Evolutionary conservation across 495 filamentous ascomycete genomes (phyloP), one percentile per base, ranked within the genome.

Genomic region (Penicillium fimorum): DNA sequence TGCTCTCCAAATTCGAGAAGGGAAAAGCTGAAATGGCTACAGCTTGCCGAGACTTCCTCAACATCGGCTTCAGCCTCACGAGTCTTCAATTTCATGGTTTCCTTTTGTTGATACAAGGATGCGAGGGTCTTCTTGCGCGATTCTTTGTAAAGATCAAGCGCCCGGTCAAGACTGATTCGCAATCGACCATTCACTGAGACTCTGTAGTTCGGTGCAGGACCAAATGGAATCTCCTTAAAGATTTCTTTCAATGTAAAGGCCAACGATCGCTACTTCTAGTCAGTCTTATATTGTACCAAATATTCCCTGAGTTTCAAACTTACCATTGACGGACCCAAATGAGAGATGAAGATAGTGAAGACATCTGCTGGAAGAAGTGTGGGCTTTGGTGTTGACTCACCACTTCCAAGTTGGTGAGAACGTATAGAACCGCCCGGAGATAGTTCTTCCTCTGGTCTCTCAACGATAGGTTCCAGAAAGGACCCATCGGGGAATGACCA

Each of bases 1-100:
- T 96, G 91, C 65, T 96, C 88, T 0, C 91, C 92, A 69, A 97
- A 91, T 58, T 91, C 87, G 53, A 92, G 80, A 25, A 98, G 76
- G 18, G 89, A 92, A 63, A 91, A 96, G 65, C 87, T 90, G 67
- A 97, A 98, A 66, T 97, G 91, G 3, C 93, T 92, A 64, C 94
- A 98, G 43, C 90, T 93, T 5, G 94, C 94, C 30, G 92, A 90
- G 9, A 97, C 91, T 70, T 98, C 94, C 68, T 98, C 94, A 47
- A 96, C 88, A 65, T 96, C 94, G 6, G 94, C 94, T 57, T 93
- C 88, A n/a, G 90, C 76, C 40, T 86, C 86, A 32, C 88, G 76
- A 2, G 83, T 81, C 30, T 83, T 78, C 5, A 84, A 73, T 52
- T 82, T 82, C 38, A 83, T 81, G 22, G 89, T 74, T 50, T 90